Base-by-base conservation (phyloP, 495 filamentous ascomycete genomes). In the Penicillium waksmanii region DNA sequence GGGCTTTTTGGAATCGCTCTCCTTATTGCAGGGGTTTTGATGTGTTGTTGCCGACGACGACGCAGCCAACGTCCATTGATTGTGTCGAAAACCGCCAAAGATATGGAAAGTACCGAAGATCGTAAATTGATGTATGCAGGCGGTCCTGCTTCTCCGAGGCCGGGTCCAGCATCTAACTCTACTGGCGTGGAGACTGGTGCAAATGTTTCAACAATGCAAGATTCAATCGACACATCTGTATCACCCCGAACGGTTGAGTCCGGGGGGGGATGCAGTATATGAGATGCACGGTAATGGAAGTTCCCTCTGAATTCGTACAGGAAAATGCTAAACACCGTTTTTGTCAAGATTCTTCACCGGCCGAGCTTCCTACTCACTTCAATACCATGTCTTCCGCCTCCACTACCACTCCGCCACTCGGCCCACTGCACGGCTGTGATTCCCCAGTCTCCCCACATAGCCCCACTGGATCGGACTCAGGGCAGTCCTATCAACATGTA, bases 1-100 rank as follows among this genome's bases (percentile, higher is more conserved):
- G 87, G 87, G 9, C 74, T 91, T 1, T 70, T 89, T 40, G 76
- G 85, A 50, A 56, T 90, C 34, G 82, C 80, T 3, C 66, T 89
- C 31, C 74, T 86, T 17, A 80, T 81, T 25, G 80, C 80, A 19
- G 80, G 79, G 4, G 69, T 72, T 12, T 76, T 85, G 51, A 21
- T 21, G 3, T 68, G 89, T 3, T 74, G 87, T 12, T 88, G 78
- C 58, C 76, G 85, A 11, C 79, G 80, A 3, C 76, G 82, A 27
- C 56, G 38, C 11, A 46, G 42, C 27, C 31, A 64, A 3, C 6
- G 8, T 21, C 21, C 21, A 21, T 21, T 21, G 21, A 21, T 21
- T 21, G 13, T 21, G 9, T 8, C 40, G 40, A 51, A 48, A 17
- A 21, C 21, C 21, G n/a, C 53, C 10, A 40, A 51, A 23, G 58